phyloP scores from a whole-genome alignment of 495 filamentous ascomycete species.

The Cercophora newfieldiana region DNA sequence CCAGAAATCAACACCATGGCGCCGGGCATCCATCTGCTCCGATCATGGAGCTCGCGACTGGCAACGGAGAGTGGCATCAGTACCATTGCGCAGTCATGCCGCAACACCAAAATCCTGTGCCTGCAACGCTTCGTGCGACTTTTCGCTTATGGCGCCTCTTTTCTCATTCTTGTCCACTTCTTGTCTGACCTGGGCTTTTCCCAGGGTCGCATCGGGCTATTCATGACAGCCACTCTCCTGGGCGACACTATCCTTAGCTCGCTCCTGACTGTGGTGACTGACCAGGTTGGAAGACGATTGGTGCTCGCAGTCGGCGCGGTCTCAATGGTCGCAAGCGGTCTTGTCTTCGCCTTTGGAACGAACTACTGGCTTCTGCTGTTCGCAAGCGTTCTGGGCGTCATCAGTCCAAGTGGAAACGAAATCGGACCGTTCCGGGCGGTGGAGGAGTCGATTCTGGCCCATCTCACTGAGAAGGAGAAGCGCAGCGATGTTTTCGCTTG shows the following conservation, averaged over 20 bases:
- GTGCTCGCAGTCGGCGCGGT: conserved; percentile 68
- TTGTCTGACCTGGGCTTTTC: conserved; percentile 65
- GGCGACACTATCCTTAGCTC: conserved; percentile 80
- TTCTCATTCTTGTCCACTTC: conserved; percentile 71
- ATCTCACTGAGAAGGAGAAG: conserved; percentile 60
- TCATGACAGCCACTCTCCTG: conserved; percentile 83
- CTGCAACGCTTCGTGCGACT: conserved; percentile 76
- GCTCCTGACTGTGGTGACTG: conserved; percentile 71
- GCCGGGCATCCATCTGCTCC: neutral
- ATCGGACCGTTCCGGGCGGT: conserved; percentile 81
- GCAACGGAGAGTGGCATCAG: conserved; percentile 37
- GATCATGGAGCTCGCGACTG: conserved; percentile 12
- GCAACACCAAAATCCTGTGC: conserved; percentile 71
- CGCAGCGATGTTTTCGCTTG: conserved; percentile 79
- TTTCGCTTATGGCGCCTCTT: conserved; percentile 75
- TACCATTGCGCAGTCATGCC: conserved; percentile 46
- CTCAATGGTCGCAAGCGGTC: conserved; percentile 67
- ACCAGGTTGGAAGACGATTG: conserved; percentile 67
- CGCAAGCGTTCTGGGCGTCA: conserved; percentile 78
- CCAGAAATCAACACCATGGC: neutral
- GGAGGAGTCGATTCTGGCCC: conserved; percentile 75
- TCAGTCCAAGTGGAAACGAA: conserved; percentile 79
- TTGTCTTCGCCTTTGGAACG: conserved; percentile 64
- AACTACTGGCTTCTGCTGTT: conserved; percentile 75
- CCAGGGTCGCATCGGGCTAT: conserved; percentile 74